Evolutionary conservation across 228 moss, liverwort and hornwort species (phyloP).

Genomic region (Sphagnum magellanicum): DNA sequence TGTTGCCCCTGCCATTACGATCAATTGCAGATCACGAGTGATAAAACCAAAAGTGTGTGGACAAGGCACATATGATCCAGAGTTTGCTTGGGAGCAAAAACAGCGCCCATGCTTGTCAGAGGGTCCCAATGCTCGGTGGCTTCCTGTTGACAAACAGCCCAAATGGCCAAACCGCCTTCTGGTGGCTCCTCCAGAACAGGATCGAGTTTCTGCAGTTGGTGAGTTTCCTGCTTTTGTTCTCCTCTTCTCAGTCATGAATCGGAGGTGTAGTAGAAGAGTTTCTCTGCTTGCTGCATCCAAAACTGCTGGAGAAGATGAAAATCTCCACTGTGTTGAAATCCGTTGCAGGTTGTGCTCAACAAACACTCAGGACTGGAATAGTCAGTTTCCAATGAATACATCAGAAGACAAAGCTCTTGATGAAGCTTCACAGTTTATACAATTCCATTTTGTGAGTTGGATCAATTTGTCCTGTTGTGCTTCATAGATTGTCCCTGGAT

Average conservation of each 20-base stretch:
- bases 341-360: no score
- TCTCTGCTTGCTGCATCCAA: no score
- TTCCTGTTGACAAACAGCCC: slow-evolving; percentile 28
- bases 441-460: no score
- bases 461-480: no score
- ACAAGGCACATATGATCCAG: slow-evolving; percentile 13
- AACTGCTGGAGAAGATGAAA: no score
- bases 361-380: no score
- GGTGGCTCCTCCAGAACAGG: slow-evolving; percentile 8
- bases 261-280: neutral
- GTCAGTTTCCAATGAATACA: no score
- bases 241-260: neutral
- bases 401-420: no score
- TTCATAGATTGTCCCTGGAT: no score
- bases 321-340: no score
- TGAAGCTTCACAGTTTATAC: no score
- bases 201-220: slow-evolving; percentile 11
- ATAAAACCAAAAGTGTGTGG: slow-evolving; percentile 18
- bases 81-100: slow-evolving; percentile 30
- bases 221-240: neutral
- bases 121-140: slow-evolving; percentile 21
- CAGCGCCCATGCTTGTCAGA: slow-evolving; percentile 27
- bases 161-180: slow-evolving; percentile 38
- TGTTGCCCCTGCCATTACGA: no score
- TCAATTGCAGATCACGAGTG: slow-evolving; percentile 14